Conservation (phyloP, 768 basidiomycete species). For the Mycena rosella region DNA sequence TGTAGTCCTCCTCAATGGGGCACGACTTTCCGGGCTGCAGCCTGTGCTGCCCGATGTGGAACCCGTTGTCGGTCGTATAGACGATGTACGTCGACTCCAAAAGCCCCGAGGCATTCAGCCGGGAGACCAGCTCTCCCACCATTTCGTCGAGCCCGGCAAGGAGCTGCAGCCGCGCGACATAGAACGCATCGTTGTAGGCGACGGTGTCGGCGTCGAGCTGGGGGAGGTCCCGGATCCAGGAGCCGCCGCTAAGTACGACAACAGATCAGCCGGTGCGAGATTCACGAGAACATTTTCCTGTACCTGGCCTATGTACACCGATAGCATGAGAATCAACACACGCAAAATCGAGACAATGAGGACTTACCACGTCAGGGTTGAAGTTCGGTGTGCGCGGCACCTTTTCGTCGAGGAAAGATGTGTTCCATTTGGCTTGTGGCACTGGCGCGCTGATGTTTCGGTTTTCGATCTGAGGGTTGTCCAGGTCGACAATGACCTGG, state of each 20-base stretch:
- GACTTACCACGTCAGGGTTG: not conserved
- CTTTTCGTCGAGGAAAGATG: not conserved
- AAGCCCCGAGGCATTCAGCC: conserved; percentile 1
- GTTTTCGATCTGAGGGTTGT: not conserved
- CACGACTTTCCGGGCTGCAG: conserved; percentile 10
- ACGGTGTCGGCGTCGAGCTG: not conserved
- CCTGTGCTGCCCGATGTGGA: conserved; percentile 14
- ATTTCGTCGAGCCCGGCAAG: conserved; percentile 5
- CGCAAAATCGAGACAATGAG: too few species aligned
- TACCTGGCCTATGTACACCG: not conserved
- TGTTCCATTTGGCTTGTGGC: conserved; percentile 1
- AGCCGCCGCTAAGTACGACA: conserved; percentile 3
- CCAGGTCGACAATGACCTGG: not conserved
- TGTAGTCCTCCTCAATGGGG: conserved; percentile 11
- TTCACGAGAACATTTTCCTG: not conserved
- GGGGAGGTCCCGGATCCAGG: conserved; percentile 7
- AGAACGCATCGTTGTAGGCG: conserved; percentile 8
- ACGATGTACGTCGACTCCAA: conserved; percentile 7
- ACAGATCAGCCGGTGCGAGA: not conserved
- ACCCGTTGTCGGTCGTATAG: conserved; percentile 13
- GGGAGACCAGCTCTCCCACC: not conserved
- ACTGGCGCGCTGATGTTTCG: not conserved
- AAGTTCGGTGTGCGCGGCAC: conserved; percentile 1
- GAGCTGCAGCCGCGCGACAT: conserved; percentile 5
- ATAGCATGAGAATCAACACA: too few species aligned